Evolutionary conservation across 345 rosid species (phyloP), one percentile per base, ranked within the genome.

Genomic region (Physaria fendleri): DNA sequence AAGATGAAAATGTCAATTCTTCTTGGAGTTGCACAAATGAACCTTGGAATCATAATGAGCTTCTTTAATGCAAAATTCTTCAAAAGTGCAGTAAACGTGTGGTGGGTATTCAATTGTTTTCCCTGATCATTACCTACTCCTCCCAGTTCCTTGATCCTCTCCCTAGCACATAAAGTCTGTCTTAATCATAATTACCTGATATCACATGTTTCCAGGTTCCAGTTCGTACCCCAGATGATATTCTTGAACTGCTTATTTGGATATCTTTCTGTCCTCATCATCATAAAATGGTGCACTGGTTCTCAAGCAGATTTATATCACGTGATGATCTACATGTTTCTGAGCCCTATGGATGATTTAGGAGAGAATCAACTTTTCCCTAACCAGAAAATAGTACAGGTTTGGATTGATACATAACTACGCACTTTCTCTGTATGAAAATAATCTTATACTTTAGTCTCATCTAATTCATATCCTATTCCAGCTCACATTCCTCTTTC

Each of bases 1-100:
- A 90, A 93, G 86, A 93, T 93, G 99, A 90, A 93, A 83, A 83
- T 93, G 96, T 93, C 99, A 22, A 93, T 90, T 72, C 95, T 93
- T 57, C 74, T 90, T 35, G 99, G 99, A 74, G 96, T 93, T 66
- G 69, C 92, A 54, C 99, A 90, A 71, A 93, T 93, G 99, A 87
- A 93, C 79, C 99, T 93, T 37, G 99, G 97, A 59, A 87, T 90
- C 65, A 66, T 93, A 39, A 59, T 90, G 82, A 93, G 99, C 78
- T 93, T 63, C 71, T 85, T 79, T 62, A 93, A 93, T 77, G 99
- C 97, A 56, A 53, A 24, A 53, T 93, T 85, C 81, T 93, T 90
- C 34, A 35, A 63, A 68, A 83, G 69, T 34, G 42, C 76, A 41
- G 10, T 93, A 46, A 93, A 93, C 53, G 14, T 79, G 68, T 93